Base-by-base conservation (phyloP, 1,139 yeast species). In the Diutina ranongensis region DNA sequence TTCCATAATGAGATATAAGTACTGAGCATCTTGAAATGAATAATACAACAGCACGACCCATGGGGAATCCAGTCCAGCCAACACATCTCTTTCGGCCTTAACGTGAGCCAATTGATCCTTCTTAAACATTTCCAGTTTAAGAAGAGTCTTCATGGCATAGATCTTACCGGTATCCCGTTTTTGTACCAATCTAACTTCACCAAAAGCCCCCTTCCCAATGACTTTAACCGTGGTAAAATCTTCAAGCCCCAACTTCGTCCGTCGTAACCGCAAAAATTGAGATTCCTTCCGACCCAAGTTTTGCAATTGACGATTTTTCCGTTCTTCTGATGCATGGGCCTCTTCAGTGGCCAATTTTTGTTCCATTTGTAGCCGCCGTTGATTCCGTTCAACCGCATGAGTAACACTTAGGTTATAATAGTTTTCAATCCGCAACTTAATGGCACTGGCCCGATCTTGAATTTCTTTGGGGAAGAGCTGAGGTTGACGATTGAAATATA, bases 181-280 rank as follows among this genome's bases (percentile, higher is more conserved):
- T 60, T 83, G 94, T n/a, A 83, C 94, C 49, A 83, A 65, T 55
- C 94, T 67, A 44, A 83, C 94, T 57, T 83, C 94, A 55, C 94
- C 94, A 63, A 83, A 83, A 0, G 94, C 94, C 60, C 94, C 94
- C 59, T 83, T 83, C 54, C 94, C 94, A 55, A 83, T 83, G 19
- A 83, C 92, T 60, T 83, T 83, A 28, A 83, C 89, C 0, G 92
- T 83, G 48, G 70, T 74, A 59, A 83, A 83, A 62, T 83, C 94
- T 46, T 82, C 89, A 45, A 83, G 60, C 0, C 87, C 71, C 47
- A 83, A 63, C 59, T 86, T 78, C 3, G 94, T 83, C 65, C 94
- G 73, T 59, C 92, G 70, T 49, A 83, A 67, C 55, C 94, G 69
- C 56, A 83, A 69, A 53, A 82, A 83, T 55, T 82, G 89, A 0